Conservation (phyloP, 805 yeast genomes). For the Maudiozyma pseudohumilis region DNA sequence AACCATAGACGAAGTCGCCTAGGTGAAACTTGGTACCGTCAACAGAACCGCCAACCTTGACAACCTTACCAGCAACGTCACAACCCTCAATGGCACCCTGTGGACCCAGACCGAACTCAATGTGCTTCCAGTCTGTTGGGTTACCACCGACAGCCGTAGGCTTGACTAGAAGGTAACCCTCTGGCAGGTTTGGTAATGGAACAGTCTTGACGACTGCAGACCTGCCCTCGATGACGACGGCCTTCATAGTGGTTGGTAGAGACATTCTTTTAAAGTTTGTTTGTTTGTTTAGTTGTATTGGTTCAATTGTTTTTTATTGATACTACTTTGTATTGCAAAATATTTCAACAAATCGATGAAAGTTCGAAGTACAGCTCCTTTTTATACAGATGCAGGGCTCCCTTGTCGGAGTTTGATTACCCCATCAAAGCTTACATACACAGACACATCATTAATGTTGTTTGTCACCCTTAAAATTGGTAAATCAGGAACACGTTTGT, state of each 20-base stretch:
- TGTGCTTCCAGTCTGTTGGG: constrained; percentile 66
- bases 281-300: too few species aligned
- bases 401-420: too few species aligned
- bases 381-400: too few species aligned
- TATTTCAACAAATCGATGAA: too few species aligned
- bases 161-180: constrained; percentile 35
- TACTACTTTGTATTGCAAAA: too few species aligned
- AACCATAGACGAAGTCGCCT: constrained; percentile 51
- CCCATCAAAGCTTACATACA: too few species aligned
- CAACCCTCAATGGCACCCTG: constrained; percentile 47
- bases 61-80: constrained; percentile 32
- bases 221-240: constrained; percentile 31
- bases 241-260: constrained; percentile 30
- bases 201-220: constrained; percentile 23
- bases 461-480: too few species aligned
- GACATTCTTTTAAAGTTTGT: not conserved
- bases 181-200: constrained; percentile 24
- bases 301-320: too few species aligned
- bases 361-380: too few species aligned
- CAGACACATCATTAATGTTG: too few species aligned
- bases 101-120: constrained; percentile 30
- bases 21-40: constrained; percentile 24
- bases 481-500: too few species aligned
- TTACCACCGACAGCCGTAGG: constrained; percentile 48
- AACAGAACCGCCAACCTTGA: constrained; percentile 33